Evolutionary conservation across 1,284 basidiomycete species (phyloP).

Genomic region (Xerocomus amazonicus): DNA sequence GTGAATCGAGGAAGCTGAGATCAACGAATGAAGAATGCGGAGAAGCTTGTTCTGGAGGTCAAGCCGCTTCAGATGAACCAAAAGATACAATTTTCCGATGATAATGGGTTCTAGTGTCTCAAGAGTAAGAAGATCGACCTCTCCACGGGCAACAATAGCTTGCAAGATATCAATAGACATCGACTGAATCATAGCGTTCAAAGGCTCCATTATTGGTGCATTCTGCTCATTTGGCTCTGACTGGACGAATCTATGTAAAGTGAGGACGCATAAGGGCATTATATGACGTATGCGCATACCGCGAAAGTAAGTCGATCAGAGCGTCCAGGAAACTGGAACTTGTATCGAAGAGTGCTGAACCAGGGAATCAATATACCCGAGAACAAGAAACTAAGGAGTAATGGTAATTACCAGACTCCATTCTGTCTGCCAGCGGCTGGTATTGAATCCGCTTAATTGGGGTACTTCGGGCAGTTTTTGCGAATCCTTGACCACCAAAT

Average conservation of each 20-base stretch:
- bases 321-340: slow-evolving; percentile 74
- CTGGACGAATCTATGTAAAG: slow-evolving; percentile 59
- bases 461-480: slow-evolving; percentile 62
- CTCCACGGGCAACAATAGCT: slow-evolving; percentile 74
- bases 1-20: slow-evolving; percentile 52
- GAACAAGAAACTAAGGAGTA: background rate
- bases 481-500: slow-evolving; percentile 87
- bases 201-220: slow-evolving; percentile 50
- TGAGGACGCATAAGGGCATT: background rate
- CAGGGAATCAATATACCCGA: slow-evolving; percentile 15
- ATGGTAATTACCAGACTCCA: slow-evolving; percentile 51
- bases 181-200: slow-evolving; percentile 69
- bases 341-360: slow-evolving; percentile 48
- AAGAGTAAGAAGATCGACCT: slow-evolving; percentile 59
- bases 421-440: slow-evolving; percentile 53
- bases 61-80: slow-evolving; percentile 64
- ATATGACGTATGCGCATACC: slow-evolving; percentile 42
- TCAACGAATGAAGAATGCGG: slow-evolving; percentile 83
- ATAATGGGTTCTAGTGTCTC: slow-evolving; percentile 69
- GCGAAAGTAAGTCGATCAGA: slow-evolving; percentile 62
- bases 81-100: slow-evolving; percentile 72
- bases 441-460: slow-evolving; percentile 61
- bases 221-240: slow-evolving; percentile 62
- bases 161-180: slow-evolving; percentile 81
- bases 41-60: slow-evolving; percentile 92